Percentiles rank a stretch among this genome's conserved stretches.
These are phyloP conservation scores for Pseudogymnoascus sp. DNA, from an alignment of 2,329 filamentous ascomycete species.

Conservation along the genomic window DNA sequence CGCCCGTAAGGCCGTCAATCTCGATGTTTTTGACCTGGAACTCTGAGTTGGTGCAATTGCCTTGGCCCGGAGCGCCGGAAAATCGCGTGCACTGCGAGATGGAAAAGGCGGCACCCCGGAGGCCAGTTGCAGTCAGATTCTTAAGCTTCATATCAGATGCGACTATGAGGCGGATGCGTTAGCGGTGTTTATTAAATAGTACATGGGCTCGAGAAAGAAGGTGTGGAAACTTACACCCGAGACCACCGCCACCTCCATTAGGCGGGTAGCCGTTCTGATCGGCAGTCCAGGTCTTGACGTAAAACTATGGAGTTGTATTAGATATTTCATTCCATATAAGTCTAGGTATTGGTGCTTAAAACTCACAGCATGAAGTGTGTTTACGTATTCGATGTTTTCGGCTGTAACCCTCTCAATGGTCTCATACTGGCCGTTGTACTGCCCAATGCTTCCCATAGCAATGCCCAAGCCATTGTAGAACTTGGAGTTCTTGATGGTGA, in stretches of 20 bases:
- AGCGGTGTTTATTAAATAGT: neutral
- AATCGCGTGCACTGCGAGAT: conserved; percentile 35
- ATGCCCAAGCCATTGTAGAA: conserved; percentile 45
- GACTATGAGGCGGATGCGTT: neutral
- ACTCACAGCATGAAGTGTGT: conserved; percentile 37
- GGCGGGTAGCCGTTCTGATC: conserved; percentile 42
- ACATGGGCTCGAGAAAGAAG: neutral
- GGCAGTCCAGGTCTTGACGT: conserved; percentile 53
- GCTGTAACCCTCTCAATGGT: conserved; percentile 42
- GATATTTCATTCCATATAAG: neutral
- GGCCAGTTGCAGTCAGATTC: conserved; percentile 26
- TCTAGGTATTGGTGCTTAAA: neutral
- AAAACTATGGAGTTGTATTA: conserved; percentile 19
- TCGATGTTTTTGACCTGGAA: conserved; percentile 33
- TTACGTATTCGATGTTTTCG: conserved; percentile 37
- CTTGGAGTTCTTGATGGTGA: conserved; percentile 39
- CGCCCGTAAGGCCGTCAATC: conserved; percentile 18
- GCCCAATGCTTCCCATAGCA: conserved; percentile 50
- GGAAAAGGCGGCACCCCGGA: conserved; percentile 26
- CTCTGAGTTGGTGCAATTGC: conserved; percentile 32
- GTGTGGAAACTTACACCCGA: conserved; percentile 30
- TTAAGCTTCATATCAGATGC: conserved; percentile 28
- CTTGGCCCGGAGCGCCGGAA: conserved; percentile 22
- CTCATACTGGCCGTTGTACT: conserved; percentile 42
- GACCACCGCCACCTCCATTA: conserved; percentile 50